Percentiles rank a stretch among this genome's conserved stretches.
These are phyloP conservation scores for Liriodendron chinense DNA, from an alignment of 164 flowering plant genomes.

Conservation along the genomic window DNA sequence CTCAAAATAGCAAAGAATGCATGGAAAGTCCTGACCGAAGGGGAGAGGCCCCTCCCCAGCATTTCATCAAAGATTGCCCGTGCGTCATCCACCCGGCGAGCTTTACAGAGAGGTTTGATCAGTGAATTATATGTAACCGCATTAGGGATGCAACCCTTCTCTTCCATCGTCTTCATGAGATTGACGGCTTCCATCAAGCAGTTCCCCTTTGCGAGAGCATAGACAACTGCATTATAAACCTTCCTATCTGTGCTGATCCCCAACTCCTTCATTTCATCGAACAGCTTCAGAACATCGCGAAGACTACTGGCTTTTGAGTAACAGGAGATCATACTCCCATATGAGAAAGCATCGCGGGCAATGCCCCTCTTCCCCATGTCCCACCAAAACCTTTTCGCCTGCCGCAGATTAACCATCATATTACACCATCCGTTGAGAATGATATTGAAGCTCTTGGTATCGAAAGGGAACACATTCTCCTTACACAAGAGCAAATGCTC, in stretches of 20 bases:
- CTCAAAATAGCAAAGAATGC: slow-evolving; percentile 53
- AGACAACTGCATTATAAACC: slow-evolving; percentile 73
- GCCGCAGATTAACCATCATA: slow-evolving; percentile 44
- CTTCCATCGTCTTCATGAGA: slow-evolving; percentile 67
- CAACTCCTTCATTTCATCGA: slow-evolving; percentile 55
- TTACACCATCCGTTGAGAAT: slow-evolving; percentile 90
- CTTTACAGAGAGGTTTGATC: slow-evolving; percentile 70
- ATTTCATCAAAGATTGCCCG: slow-evolving; percentile 54
- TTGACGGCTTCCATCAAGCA: slow-evolving; percentile 55
- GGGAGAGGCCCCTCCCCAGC: slow-evolving; percentile 47
- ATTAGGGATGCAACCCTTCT: slow-evolving; percentile 54
- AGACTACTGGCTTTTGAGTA: slow-evolving; percentile 51
- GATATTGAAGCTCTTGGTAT: slow-evolving; percentile 82
- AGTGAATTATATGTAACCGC: slow-evolving; percentile 68
- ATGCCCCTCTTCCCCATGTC: slow-evolving; percentile 64
- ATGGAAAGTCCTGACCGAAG: slow-evolving; percentile 68
- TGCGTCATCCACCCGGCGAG: slow-evolving; percentile 52
- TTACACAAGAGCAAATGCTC: slow-evolving; percentile 75
- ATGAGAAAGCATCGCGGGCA: slow-evolving; percentile 60
- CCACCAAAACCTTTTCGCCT: slow-evolving; percentile 71
- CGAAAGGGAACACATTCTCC: slow-evolving; percentile 45
- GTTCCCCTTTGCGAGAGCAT: slow-evolving; percentile 69
- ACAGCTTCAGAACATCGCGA: slow-evolving; percentile 50
- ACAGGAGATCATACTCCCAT: slow-evolving; percentile 63
- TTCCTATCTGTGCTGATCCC: slow-evolving; percentile 64